Evolutionary conservation across 2,329 filamentous ascomycete genomes (phyloP).

Genomic region (Didymella glomerata): DNA sequence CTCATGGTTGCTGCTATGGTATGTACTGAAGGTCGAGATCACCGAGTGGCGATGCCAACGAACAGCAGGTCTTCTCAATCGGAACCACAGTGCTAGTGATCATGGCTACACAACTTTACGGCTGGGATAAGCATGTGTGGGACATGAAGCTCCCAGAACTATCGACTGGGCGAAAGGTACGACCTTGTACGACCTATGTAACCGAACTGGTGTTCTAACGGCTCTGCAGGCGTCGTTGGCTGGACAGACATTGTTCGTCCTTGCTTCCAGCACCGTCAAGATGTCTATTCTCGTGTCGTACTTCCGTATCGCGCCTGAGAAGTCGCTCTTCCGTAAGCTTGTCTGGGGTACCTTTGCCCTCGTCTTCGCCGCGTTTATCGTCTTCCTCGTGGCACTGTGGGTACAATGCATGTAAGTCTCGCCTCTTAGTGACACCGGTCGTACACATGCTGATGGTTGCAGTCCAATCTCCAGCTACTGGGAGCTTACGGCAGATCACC

Average conservation of each 20-base stretch:
- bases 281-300: conserved; percentile 52
- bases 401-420: conserved; percentile 49
- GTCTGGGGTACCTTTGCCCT: conserved; percentile 49
- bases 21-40: conserved; percentile 25
- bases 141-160: conserved; percentile 42
- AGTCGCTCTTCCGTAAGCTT: conserved; percentile 50
- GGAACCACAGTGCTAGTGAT: conserved; percentile 47
- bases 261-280: conserved; percentile 51
- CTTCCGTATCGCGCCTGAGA: conserved; percentile 51
- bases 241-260: conserved; percentile 50
- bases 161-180: conserved; percentile 48
- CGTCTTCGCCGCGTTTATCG: conserved; percentile 46
- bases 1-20: conserved; percentile 51
- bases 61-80: conserved; percentile 42
- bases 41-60: conserved; percentile 30
- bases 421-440: background rate
- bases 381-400: conserved; percentile 51
- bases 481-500: conserved; percentile 49
- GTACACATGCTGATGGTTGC: conserved; percentile 30
- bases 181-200: conserved; percentile 28
- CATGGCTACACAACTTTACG: conserved; percentile 49
- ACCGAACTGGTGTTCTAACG: conserved; percentile 33
- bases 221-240: conserved; percentile 49
- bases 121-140: conserved; percentile 52
- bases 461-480: conserved; percentile 58